Evolutionary conservation across 106 monocot species (phyloP).

Genomic region (Chionographis japonica): DNA sequence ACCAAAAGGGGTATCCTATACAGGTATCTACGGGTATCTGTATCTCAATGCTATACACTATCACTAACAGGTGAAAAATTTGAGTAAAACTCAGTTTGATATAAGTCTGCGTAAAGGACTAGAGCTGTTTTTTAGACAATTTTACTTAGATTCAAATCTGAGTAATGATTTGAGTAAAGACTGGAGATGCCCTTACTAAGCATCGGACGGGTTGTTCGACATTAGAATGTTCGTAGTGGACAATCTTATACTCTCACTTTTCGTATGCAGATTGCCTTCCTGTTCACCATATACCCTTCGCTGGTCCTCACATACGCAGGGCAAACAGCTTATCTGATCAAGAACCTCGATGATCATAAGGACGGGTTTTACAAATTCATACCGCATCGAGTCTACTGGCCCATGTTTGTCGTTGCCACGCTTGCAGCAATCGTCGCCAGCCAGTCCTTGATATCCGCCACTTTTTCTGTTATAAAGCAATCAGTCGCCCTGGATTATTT

Average conservation of each 20-base stretch:
- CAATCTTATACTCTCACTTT: background rate
- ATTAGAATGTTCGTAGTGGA: too few species aligned
- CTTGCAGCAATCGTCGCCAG: slow-evolving; percentile 77
- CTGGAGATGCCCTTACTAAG: too few species aligned
- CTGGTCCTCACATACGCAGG: slow-evolving; percentile 77
- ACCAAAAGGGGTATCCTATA: too few species aligned
- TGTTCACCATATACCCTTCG: slow-evolving; percentile 74
- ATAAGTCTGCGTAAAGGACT: too few species aligned
- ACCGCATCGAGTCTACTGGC: slow-evolving; percentile 62
- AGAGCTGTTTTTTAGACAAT: too few species aligned
- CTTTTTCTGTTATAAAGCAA: slow-evolving; percentile 80
- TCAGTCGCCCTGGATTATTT: slow-evolving; percentile 65
- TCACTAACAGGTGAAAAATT: too few species aligned
- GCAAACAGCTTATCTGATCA: slow-evolving; percentile 73
- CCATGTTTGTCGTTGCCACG: slow-evolving; percentile 71
- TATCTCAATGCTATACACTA: too few species aligned
- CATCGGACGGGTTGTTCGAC: too few species aligned
- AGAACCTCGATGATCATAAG: slow-evolving; percentile 35
- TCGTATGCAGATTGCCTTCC: slow-evolving; percentile 66
- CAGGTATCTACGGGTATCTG: too few species aligned
- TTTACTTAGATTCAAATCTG: too few species aligned
- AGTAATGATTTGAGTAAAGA: too few species aligned
- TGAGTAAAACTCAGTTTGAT: too few species aligned
- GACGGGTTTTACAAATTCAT: slow-evolving; percentile 77
- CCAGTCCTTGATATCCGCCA: slow-evolving; percentile 87